Conservation (phyloP, 257 asterid species). For the Petunia secreta region DNA sequence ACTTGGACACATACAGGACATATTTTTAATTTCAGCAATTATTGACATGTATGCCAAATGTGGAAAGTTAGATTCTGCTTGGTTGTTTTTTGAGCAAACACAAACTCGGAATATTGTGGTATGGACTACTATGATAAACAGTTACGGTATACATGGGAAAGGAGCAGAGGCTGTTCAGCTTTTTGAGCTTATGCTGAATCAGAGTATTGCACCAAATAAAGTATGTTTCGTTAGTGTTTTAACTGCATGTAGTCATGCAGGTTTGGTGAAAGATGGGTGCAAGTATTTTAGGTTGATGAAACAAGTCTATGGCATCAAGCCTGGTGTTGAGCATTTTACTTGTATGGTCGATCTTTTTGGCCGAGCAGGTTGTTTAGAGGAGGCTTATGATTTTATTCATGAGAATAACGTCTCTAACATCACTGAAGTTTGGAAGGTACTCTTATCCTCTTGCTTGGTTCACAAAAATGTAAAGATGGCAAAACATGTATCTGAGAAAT, state of each 20-base stretch:
- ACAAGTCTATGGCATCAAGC: slow-evolving; percentile 47
- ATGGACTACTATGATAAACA: slow-evolving; percentile 72
- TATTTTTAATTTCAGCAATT: slow-evolving; percentile 57
- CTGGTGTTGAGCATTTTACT: slow-evolving; percentile 57
- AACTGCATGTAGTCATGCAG: slow-evolving; percentile 78
- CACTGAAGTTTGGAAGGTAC: slow-evolving; percentile 62
- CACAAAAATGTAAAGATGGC: slow-evolving; percentile 69
- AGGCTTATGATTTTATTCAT: slow-evolving; percentile 56
- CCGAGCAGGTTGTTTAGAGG: slow-evolving; percentile 64
- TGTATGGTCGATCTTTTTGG: slow-evolving; percentile 82
- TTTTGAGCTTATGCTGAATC: slow-evolving; percentile 58
- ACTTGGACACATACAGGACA: slow-evolving; percentile 55
- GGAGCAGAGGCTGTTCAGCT: slow-evolving; percentile 62
- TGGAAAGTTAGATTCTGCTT: slow-evolving; percentile 59
- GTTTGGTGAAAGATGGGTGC: slow-evolving; percentile 71
- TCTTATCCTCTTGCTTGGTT: slow-evolving; percentile 61
- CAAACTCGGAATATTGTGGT: slow-evolving; percentile 53
- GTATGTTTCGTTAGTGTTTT: slow-evolving; percentile 68
- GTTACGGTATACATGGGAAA: slow-evolving; percentile 61
- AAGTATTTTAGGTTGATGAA: slow-evolving; percentile 67
- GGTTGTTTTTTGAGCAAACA: slow-evolving; percentile 49
- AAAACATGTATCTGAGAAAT: slow-evolving; percentile 57
- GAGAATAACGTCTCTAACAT: slow-evolving; percentile 48
- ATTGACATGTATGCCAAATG: slow-evolving; percentile 86
- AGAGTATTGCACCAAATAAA: slow-evolving; percentile 59